phyloP scores from a whole-genome alignment of 2,329 filamentous ascomycete genomes.

The Colletotrichum melonis region DNA sequence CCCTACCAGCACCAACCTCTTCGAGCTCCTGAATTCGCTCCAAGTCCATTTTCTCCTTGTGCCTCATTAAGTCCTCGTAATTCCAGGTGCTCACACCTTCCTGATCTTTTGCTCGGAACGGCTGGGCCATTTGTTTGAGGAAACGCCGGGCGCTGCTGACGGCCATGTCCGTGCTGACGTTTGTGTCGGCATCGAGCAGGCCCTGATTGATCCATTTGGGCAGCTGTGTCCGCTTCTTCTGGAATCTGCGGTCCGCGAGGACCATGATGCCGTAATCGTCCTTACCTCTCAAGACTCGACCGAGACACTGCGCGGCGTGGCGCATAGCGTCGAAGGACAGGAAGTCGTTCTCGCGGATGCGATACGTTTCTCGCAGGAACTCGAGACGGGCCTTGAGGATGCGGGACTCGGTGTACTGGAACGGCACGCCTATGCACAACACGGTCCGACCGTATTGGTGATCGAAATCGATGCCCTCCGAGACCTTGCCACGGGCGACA shows the following conservation, averaged over 20 bases:
- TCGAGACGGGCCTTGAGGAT: slow-evolving; percentile 96
- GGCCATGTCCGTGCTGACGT: slow-evolving; percentile 95
- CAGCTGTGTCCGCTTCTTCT: slow-evolving; percentile 89
- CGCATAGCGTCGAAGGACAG: slow-evolving; percentile 99
- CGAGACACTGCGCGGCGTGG: slow-evolving; percentile 96
- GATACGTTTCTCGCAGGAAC: slow-evolving; percentile 96
- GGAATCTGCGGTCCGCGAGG: slow-evolving; percentile 90
- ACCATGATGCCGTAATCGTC: slow-evolving; percentile 99
- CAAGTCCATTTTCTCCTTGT: slow-evolving; percentile 80
- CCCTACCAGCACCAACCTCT: slow-evolving; percentile 46
- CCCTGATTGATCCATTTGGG: slow-evolving; percentile 98
- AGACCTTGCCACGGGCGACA: slow-evolving; percentile 96
- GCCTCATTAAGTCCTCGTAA: slow-evolving; percentile 78
- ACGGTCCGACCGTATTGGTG: slow-evolving; percentile 98
- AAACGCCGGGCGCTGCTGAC: slow-evolving; percentile 91
- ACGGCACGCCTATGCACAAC: slow-evolving; percentile 95
- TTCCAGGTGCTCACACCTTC: slow-evolving; percentile 96
- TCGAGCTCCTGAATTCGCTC: slow-evolving; percentile 74
- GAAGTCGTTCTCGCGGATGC: slow-evolving; percentile 97
- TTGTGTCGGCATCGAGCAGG: slow-evolving; percentile 85
- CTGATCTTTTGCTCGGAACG: slow-evolving; percentile 84
- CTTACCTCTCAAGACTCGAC: slow-evolving; percentile 93
- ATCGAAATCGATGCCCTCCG: slow-evolving; percentile 98
- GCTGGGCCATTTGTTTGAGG: slow-evolving; percentile 90
- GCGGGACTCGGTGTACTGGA: slow-evolving; percentile 97